phyloP scores from a whole-genome alignment of 1,284 basidiomycete genomes.

The Sanguinoderma infundibulare region DNA sequence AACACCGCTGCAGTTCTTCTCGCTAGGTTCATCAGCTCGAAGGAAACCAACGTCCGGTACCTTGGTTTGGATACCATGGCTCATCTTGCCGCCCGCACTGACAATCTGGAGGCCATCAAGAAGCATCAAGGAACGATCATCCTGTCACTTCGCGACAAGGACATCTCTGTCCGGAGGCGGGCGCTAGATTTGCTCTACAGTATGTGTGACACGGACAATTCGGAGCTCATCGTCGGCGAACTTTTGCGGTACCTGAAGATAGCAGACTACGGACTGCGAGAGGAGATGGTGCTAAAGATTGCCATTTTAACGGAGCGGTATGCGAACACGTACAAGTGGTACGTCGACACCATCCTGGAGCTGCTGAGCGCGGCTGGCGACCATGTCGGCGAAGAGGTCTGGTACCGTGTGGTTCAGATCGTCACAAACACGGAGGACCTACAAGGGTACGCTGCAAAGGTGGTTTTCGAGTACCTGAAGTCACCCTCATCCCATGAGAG shows the following conservation, averaged over 20 bases:
- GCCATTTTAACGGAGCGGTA: conserved; percentile 98
- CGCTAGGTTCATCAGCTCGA: conserved; percentile 94
- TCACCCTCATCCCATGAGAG: conserved; percentile 94
- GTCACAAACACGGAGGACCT: conserved; percentile 98
- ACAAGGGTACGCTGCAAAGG: conserved; percentile 92
- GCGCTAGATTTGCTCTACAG: conserved; percentile 97
- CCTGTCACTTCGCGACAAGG: conserved; percentile 91
- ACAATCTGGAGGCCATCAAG: conserved; percentile 91
- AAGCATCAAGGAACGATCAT: conserved; percentile 97
- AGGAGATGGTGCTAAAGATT: conserved; percentile 99
- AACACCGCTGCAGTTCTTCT: conserved; percentile 90
- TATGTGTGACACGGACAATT: conserved; percentile 98
- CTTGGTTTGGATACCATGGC: conserved; percentile 98
- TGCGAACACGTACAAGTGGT: conserved; percentile 94
- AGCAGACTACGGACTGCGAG: conserved; percentile 94
- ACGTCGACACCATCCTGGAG: conserved; percentile 95
- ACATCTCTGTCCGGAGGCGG: conserved; percentile 94
- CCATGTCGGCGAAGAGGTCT: conserved; percentile 98
- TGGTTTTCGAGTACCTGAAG: conserved; percentile 91
- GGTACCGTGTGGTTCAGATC: conserved; percentile 99
- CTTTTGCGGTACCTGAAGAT: conserved; percentile 91
- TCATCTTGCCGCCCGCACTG: conserved; percentile 92
- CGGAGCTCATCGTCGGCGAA: conserved; percentile 94
- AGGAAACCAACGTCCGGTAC: conserved; percentile 98
- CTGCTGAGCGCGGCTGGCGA: conserved; percentile 97